Conservation (phyloP, 305 asterid genomes). For the Fraxinus velutina region DNA sequence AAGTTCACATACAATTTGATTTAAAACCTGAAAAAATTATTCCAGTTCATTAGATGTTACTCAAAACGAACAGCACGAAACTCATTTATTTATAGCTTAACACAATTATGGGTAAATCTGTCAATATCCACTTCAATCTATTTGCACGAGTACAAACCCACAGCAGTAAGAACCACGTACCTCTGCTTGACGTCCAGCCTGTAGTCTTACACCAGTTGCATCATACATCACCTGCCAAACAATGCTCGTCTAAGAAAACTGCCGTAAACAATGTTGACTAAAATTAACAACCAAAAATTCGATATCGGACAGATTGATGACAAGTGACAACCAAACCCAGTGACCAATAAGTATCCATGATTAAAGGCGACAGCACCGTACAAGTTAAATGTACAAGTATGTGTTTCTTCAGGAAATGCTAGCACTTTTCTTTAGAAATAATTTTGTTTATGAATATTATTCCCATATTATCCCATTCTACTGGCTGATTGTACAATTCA, state of each 20-base stretch:
- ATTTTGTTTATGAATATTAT: background rate
- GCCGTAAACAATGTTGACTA: background rate
- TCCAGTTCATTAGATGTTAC: constrained; percentile 19
- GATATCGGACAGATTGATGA: background rate
- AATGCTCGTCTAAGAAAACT: background rate
- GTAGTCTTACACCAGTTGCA: constrained; percentile 91
- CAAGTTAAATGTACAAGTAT: background rate
- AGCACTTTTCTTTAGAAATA: background rate
- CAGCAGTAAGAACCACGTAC: constrained; percentile 37
- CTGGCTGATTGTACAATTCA: background rate
- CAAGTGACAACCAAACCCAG: background rate
- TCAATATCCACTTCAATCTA: background rate
- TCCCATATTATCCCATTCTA: background rate
- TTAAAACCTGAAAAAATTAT: constrained; percentile 59
- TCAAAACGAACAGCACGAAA: background rate
- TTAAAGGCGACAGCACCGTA: background rate
- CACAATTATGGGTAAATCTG: background rate
- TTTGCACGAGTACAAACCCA: constrained; percentile 13
- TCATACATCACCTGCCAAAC: constrained; percentile 94
- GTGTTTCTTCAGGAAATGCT: background rate
- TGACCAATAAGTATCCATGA: background rate
- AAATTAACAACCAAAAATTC: background rate
- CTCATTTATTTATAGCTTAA: background rate
- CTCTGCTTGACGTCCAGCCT: constrained; percentile 99
- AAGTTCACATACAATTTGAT: constrained; percentile 90